phyloP scores from a whole-genome alignment of 169 alveolate genomes.

The Fabrea salina region DNA sequence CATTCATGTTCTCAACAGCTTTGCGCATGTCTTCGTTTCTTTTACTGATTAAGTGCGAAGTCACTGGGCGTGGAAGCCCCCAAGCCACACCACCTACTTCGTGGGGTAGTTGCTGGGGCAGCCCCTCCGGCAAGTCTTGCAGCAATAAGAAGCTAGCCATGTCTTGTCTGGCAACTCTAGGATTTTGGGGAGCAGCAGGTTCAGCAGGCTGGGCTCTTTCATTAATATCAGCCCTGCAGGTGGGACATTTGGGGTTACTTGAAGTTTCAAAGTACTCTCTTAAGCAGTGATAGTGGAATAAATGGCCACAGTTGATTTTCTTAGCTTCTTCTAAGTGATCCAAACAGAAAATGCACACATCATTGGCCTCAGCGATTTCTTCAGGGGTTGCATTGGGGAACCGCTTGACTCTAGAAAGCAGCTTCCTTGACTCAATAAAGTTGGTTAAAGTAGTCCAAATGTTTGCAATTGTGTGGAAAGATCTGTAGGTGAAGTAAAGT shows the following conservation, averaged over 20 bases:
- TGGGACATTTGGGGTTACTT: conserved; percentile 19
- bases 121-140: neutral
- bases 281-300: conserved; percentile 29
- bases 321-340: conserved; percentile 12
- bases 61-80: conserved; percentile 28
- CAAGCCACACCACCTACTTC: conserved; percentile 24
- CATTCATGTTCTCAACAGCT: neutral
- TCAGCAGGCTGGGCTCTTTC: neutral
- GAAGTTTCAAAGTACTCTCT: conserved; percentile 1
- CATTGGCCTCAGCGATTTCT: conserved; percentile 9
- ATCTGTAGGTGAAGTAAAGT: neutral
- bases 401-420: neutral
- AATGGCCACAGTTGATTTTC: conserved; percentile 38
- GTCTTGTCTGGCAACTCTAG: neutral
- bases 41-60: neutral
- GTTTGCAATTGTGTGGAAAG: neutral
- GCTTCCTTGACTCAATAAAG: conserved; percentile 4
- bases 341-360: conserved; percentile 27
- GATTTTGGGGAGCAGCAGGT: neutral
- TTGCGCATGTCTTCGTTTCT: neutral
- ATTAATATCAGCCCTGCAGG: conserved; percentile 23
- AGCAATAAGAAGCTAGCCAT: neutral
- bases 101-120: neutral
- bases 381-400: conserved; percentile 24
- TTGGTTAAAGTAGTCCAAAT: neutral